Conservation (phyloP, 257 asterid species). For the Perilla frutescens region DNA sequence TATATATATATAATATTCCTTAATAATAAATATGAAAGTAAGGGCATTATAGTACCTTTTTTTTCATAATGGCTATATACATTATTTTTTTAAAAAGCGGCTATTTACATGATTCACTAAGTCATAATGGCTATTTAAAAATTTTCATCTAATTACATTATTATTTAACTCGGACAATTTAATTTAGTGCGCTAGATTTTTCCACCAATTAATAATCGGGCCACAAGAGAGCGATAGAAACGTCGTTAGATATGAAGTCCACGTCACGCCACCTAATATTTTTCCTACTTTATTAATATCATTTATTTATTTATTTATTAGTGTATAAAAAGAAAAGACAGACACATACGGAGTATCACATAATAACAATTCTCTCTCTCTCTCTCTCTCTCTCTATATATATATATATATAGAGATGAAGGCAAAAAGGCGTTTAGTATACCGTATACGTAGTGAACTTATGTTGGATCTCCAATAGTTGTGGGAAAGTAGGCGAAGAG, state of each 20-base stretch:
- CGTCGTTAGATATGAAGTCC: constrained; percentile 33
- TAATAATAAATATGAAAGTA: too few relatives aligned
- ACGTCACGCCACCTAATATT: constrained; percentile 26
- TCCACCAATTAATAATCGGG: background rate
- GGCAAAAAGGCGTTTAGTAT: background rate
- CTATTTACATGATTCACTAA: too few relatives aligned
- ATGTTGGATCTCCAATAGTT: background rate
- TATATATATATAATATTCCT: too few relatives aligned
- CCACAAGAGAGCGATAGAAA: background rate
- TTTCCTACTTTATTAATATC: background rate
- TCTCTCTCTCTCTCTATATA: background rate
- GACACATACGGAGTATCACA: too few relatives aligned
- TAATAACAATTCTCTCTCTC: background rate
- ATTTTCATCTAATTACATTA: too few relatives aligned
- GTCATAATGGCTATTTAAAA: too few relatives aligned
- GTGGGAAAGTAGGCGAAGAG: background rate
- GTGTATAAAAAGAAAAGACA: background rate
- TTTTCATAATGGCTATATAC: too few relatives aligned
- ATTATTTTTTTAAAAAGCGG: too few relatives aligned
- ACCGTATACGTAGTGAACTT: too few relatives aligned
- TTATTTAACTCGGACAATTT: background rate
- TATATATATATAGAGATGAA: background rate
- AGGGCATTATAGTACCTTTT: too few relatives aligned
- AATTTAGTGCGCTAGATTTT: background rate
- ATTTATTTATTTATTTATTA: background rate